Base-by-base conservation (phyloP, 2,329 filamentous ascomycete genomes). In the Aspergillus calidoustus region DNA sequence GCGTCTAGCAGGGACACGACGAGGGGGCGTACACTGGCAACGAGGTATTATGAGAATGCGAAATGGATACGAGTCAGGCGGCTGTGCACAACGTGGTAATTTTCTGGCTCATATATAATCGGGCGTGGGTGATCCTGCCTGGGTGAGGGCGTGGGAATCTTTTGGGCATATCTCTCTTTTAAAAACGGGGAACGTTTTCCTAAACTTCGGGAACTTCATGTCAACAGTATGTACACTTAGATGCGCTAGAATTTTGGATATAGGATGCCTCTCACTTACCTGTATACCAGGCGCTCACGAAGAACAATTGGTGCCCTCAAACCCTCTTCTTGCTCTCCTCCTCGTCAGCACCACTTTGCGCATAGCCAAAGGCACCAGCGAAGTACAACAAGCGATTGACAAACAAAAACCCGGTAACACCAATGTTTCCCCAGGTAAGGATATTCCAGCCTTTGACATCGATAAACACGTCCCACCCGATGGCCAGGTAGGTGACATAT, bases 401-500 rank as follows among this genome's bases (percentile, higher is more conserved):
- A 58, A 87, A 86, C 31, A 91, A 76, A 57, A 86, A 85, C 0
- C 76, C 84, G 28, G 89, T 91, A 54, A 83, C 82, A 7, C 84
- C 88, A 64, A 93, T 81, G 69, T 92, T 92, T 3, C 90, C 90
- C 86, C 87, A 91, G n/a, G 87, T 84, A 80, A 89, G 84, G 38
- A 83, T 79, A 72, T 91, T 92, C 90, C 90, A 92, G 23, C 74
- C 77, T 4, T 70, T 75, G 11, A 89, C 75, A 66, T 86, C 82
- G 49, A 84, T 64, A 51, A 86, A 81, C 38, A 77, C 77, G 9
- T 84, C 80, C 71, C 79, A 80, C 8, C 87, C 89, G 64, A 92
- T 80, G 7, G 81, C 83, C 69, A 79, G 77, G 61, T 84, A 86
- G 17, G 86, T 89, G 63, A 88, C 81, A 54, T 81, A 85, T 28